These are phyloP conservation scores for Wallacemonas rigidus DNA, from an alignment of 208 protist genomes.

Conservation along the genomic window DNA sequence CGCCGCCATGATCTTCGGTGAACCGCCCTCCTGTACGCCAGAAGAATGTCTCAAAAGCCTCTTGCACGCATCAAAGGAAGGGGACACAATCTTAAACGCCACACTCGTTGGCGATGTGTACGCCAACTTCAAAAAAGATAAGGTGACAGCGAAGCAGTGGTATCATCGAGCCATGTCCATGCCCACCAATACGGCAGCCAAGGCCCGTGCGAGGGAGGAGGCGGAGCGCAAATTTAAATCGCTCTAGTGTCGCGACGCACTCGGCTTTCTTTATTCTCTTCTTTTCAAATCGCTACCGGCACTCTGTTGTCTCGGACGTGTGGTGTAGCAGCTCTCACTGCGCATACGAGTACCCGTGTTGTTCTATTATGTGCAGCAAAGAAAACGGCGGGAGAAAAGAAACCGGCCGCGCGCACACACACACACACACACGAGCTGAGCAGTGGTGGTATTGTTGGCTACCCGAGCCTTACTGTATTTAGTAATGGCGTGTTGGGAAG, in stretches of 20 bases:
- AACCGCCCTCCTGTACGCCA: constrained; percentile 81
- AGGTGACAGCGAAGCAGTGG: constrained; percentile 71
- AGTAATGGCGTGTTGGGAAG: no score
- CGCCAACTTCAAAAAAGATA: constrained; percentile 51
- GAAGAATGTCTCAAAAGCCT: constrained; percentile 88
- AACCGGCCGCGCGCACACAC: no score
- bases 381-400: no score
- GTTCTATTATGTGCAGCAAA: no score
- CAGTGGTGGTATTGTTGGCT: no score
- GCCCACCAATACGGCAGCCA: constrained; percentile 46
- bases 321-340: no score
- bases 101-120: constrained; percentile 74
- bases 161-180: constrained; percentile 74
- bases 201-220: constrained; percentile 56
- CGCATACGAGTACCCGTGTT: no score
- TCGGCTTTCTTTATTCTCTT: no score
- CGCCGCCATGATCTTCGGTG: constrained; percentile 85
- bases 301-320: no score
- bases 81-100: constrained; percentile 72
- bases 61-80: constrained; percentile 49
- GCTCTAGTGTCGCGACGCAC: constrained; percentile 19
- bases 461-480: no score
- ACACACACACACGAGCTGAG: no score
- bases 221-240: constrained; percentile 58
- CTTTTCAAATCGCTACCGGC: no score